Base-by-base conservation (phyloP, 176 grass and related monocot genomes). In the Carex scoparia region DNA sequence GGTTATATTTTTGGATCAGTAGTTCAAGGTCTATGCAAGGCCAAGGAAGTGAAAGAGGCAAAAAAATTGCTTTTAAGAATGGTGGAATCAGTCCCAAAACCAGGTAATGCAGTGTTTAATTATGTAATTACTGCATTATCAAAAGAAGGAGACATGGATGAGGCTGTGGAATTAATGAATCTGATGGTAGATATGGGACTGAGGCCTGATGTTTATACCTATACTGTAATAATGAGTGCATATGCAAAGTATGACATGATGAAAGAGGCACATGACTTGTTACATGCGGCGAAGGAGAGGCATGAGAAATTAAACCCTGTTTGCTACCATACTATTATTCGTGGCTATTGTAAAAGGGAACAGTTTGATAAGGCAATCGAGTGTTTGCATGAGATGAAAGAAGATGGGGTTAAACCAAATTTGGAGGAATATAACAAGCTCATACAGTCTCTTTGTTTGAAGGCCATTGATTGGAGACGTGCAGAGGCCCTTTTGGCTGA, bases 291-390 rank as follows among this genome's bases (percentile, higher is more conserved):
- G 56, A 95, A 94, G 67, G 91, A 90, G 55, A 88, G 72, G 16
- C 91, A 94, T 84, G 71, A 81, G 10, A 99, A 95, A 62, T 67
- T 94, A 59, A 91, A 44, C 84, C 87, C 85, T 67, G 81, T 99
- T 84, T 80, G 67, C 44, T 91, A 99, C 86, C 97, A 96, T 57
- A 91, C 88, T 75, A 83, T 99, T 35, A 96, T 96, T 63, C 93
- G 97, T 78, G 97, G 97, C 71, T 99, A 96, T 87, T 95, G 91
- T 90, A 94, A 99, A 85, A 92, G 88, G 86, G 91, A 94, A 65
- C 80, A 99, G 68, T 99, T 96, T 40, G 88, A 86, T 44, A 99
- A 99, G 74, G 97, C 97, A 11, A 84, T 90, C 53, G 91, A 96
- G 74, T 90, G 91, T 65, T 88, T 99, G 77, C 89, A 91, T 79